Conservation (phyloP, 2,329 filamentous ascomycete species). For the Pseudocercospora vitis region DNA sequence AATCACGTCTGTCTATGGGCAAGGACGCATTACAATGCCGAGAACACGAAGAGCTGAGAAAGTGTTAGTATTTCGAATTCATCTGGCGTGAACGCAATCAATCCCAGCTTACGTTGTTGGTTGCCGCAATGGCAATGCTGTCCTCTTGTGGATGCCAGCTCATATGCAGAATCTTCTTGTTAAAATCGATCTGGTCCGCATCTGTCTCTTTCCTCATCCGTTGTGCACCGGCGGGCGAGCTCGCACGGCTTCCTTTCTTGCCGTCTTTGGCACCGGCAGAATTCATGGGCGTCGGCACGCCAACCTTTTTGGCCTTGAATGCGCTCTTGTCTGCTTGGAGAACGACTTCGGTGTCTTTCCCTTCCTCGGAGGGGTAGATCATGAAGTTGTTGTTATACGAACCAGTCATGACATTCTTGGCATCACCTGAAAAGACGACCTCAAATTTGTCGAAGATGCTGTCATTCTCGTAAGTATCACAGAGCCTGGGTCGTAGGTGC, state of each 20-base stretch:
- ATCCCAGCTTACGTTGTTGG: slow-evolving; percentile 92
- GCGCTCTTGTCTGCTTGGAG: slow-evolving; percentile 97
- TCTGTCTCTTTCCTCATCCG: slow-evolving; percentile 99
- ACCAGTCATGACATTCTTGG: slow-evolving; percentile 98
- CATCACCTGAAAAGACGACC: slow-evolving; percentile 96
- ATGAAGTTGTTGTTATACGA: slow-evolving; percentile 99
- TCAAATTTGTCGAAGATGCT: slow-evolving; percentile 99
- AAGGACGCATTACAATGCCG: slow-evolving; percentile 47
- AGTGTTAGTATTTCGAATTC: slow-evolving; percentile 24
- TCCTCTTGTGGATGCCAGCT: slow-evolving; percentile 99
- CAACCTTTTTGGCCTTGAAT: slow-evolving; percentile 99
- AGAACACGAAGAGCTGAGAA: slow-evolving; percentile 56
- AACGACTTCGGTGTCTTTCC: slow-evolving; percentile 95
- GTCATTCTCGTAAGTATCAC: slow-evolving; percentile 98
- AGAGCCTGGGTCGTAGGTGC: slow-evolving; percentile 87
- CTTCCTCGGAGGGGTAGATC: slow-evolving; percentile 96
- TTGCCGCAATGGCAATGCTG: slow-evolving; percentile 98
- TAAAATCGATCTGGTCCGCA: slow-evolving; percentile 98
- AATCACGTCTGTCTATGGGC: slow-evolving; percentile 8
- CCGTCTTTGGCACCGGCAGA: slow-evolving; percentile 50
- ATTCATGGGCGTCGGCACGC: slow-evolving; percentile 96
- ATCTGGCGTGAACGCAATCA: neutral
- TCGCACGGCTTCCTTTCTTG: slow-evolving; percentile 89
- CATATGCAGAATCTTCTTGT: slow-evolving; percentile 99
- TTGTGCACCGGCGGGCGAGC: slow-evolving; percentile 85